Evolutionary conservation across 768 basidiomycete species (phyloP), one percentile per base, ranked within the genome.

Genomic region (Thelephora ganbajun): DNA sequence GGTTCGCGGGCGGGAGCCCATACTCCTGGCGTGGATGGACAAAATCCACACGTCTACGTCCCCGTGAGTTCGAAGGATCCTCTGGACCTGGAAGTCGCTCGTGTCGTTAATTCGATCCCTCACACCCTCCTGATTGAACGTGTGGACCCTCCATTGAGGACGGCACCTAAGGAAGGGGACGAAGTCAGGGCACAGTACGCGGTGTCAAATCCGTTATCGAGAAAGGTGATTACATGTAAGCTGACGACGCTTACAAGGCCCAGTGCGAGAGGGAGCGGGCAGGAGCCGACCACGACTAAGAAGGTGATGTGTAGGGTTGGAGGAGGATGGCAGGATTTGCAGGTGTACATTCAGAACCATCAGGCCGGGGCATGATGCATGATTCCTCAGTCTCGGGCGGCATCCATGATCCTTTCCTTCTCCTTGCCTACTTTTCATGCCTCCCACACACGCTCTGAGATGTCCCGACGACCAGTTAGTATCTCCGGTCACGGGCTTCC

Each of bases 251-350:
- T 88, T 59, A 76, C 78, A 46, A 74, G 89, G 43, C 65, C 73
- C 11, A 68, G 62, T 18, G 58, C 63, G 33, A 61, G 69, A 44
- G 68, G 69, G n/a, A 54, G 48, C 57, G 39, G 39, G 16, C 39
- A 64, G 53, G 47, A 51, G 45, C 67, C 65, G 43, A 72, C 66
- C 53, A 69, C 70, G 54, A 63, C 63, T 48, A 88, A 83, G 76
- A 92, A 89, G 64, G 89, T 92, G 26, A 84, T 93, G 82, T 88
- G 83, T 65, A 79, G 89, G 50, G 83, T 92, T 51, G 89, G 89
- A 42, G 87, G 85, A 63, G 86, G 83, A 35, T 87, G 83, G 84
- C 85, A 86, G 56, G 83, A 86, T 66, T 67, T 88, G 50, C 77
- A 75, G 55, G 62, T 83, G 49, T 88, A 85, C 58, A 76, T 87